Percentiles rank a stretch among this genome's conserved stretches.
Conservation (phyloP, 2,329 filamentous ascomycete genomes). For the Monosporascus sp. region DNA sequence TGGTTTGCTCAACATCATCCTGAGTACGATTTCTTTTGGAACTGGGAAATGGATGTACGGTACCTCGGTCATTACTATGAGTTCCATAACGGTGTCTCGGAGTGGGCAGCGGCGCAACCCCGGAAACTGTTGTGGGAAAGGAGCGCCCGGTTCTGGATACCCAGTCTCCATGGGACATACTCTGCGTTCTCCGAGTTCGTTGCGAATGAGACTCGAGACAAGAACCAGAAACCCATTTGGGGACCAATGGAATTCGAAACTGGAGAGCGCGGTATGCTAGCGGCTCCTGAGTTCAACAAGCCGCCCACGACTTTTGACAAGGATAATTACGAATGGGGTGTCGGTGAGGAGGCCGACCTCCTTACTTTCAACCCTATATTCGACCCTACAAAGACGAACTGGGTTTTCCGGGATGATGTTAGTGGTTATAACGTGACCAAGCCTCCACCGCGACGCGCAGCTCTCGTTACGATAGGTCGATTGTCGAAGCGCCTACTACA, state of each 20-base stretch:
- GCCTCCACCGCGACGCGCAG: conserved; percentile 51
- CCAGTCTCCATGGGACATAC: conserved; percentile 49
- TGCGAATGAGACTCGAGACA: conserved; percentile 40
- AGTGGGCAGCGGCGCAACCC: conserved; percentile 52
- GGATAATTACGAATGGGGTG: conserved; percentile 57
- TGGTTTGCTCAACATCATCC: conserved; percentile 39
- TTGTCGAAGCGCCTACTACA: conserved; percentile 46
- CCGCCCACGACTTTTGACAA: conserved; percentile 58
- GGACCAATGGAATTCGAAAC: conserved; percentile 40
- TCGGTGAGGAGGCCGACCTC: conserved; percentile 52
- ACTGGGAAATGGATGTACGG: conserved; percentile 42
- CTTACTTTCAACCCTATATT: conserved; percentile 58
- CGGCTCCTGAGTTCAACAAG: conserved; percentile 48
- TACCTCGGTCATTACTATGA: conserved; percentile 46
- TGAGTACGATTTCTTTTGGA: conserved; percentile 43
- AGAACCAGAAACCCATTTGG: conserved; percentile 47
- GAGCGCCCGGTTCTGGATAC: conserved; percentile 56
- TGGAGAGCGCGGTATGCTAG: conserved; percentile 44
- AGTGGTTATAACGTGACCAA: conserved; percentile 47
- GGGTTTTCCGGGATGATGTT: conserved; percentile 52
- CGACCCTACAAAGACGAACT: conserved; percentile 49
- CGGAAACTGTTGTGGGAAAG: conserved; percentile 59
- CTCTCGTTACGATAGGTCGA: conserved; percentile 50
- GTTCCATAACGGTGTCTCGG: conserved; percentile 46
- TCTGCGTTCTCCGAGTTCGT: conserved; percentile 52